Evolutionary conservation across 2,329 filamentous ascomycete species (phyloP).

Genomic region (Penicillium italicum): DNA sequence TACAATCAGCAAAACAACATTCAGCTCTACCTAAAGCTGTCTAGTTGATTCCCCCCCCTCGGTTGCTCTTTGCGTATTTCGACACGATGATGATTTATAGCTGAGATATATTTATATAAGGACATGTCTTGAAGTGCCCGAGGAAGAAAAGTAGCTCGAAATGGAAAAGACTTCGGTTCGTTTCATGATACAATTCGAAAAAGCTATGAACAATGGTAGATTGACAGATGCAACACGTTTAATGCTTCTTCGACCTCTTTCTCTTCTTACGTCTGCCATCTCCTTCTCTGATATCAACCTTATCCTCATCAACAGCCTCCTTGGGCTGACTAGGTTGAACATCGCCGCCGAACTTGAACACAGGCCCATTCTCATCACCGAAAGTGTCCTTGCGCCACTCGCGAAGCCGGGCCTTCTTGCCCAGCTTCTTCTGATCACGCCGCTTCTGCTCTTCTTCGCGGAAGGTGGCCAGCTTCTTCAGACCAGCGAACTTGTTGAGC

Average conservation of each 20-base stretch:
- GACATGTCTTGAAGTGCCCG: neutral
- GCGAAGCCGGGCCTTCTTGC: slow-evolving; percentile 86
- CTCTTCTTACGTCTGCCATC: slow-evolving; percentile 42
- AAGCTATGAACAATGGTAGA: slow-evolving; percentile 11
- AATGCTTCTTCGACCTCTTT: slow-evolving; percentile 46
- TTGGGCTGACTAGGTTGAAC: slow-evolving; percentile 16
- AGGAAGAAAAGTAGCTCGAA: neutral
- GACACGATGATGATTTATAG: no score
- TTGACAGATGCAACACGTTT: slow-evolving; percentile 3
- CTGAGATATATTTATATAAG: neutral
- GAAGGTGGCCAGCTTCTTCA: slow-evolving; percentile 93
- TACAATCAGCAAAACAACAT: neutral
- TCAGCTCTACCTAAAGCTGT: no score
- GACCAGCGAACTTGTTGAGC: slow-evolving; percentile 83
- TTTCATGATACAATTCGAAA: neutral
- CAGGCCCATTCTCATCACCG: slow-evolving; percentile 55
- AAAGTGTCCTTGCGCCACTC: slow-evolving; percentile 76
- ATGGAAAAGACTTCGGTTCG: neutral
- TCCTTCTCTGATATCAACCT: slow-evolving; percentile 44
- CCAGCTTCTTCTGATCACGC: slow-evolving; percentile 79
- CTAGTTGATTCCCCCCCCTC: no score
- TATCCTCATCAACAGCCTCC: slow-evolving; percentile 26
- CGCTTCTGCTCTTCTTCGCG: slow-evolving; percentile 84
- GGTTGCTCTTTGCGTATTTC: no score
- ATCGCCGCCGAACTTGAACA: slow-evolving; percentile 30